These are phyloP conservation scores for Aspergillaceae sp. DNA, from an alignment of 2,329 filamentous ascomycete genomes.

Conservation along the genomic window DNA sequence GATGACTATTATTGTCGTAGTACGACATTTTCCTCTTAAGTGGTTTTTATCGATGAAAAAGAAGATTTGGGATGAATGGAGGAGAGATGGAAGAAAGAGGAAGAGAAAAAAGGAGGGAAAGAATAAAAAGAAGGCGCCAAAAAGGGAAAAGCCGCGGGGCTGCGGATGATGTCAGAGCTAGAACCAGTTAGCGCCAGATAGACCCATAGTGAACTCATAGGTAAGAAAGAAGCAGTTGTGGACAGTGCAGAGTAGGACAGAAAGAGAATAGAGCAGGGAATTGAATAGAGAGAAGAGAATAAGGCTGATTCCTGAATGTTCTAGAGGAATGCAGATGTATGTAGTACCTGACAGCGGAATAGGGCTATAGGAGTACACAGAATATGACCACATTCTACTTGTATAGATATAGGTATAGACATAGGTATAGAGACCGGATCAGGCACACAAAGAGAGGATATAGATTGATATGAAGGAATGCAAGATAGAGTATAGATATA, in stretches of 20 bases:
- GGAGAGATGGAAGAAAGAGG: conserved; percentile 5
- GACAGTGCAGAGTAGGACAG: background rate
- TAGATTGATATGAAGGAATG: too few relatives aligned
- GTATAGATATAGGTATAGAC: background rate
- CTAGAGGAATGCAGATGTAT: too few relatives aligned
- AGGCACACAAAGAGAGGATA: too few relatives aligned
- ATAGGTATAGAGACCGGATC: background rate
- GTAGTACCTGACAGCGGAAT: too few relatives aligned
- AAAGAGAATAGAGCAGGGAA: too few relatives aligned
- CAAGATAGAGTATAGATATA: too few relatives aligned
- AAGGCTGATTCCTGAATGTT: background rate
- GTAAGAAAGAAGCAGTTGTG: conserved; percentile 1
- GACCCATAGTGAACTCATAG: too few relatives aligned
- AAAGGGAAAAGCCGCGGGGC: conserved; percentile 9
- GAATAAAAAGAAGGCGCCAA: conserved; percentile 6
- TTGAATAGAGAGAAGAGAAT: too few relatives aligned
- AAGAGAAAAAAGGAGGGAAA: conserved; percentile 4
- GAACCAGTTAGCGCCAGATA: too few relatives aligned
- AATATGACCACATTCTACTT: too few relatives aligned
- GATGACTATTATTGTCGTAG: conserved; percentile 24
- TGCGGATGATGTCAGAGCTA: conserved; percentile 12
- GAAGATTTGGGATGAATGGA: conserved; percentile 6
- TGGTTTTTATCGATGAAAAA: conserved; percentile 2
- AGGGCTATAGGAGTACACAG: too few relatives aligned
- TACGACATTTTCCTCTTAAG: conserved; percentile 23